Evolutionary conservation across 257 asterid species (phyloP), one percentile per base, ranked within the genome.

Genomic region (Solanum pennellii): DNA sequence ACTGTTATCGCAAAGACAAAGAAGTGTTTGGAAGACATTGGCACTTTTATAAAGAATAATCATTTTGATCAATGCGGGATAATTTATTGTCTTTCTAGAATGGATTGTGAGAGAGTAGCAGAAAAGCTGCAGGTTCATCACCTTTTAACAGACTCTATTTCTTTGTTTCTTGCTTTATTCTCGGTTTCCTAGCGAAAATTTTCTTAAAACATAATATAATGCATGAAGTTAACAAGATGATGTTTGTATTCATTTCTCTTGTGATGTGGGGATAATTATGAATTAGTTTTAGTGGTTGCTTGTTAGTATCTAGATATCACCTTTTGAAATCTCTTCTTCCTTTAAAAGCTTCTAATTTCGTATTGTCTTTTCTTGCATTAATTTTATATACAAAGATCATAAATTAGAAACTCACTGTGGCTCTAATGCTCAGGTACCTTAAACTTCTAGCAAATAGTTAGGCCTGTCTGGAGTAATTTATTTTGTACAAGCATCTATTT

Each of bases 31-130:
- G 98, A 97, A 85, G 99, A 95, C 87, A 95, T 97, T 85, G 94
- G 92, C 89, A 91, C 72, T 87, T 97, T 96, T 91, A 96, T 97
- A 91, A 92, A 69, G 88, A 93, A 91, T 83, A 94, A 92, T 90
- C 98, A 97, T 94, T 93, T 89, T 27, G 99, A 95, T 91, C 98
- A 96, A 91, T 94, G 99, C 68, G 99, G 99, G 87, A 97, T 97
- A 89, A 91, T 97, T 73, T 97, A 97, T 88, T 97, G 99, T 89
- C 95, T 97, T 87, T 97, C 99, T 29, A 95, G 98, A 93, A 95
- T 92, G 97, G 99, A 96, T 89, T 96, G 99, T 82, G 99, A 97
- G 91, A 97, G 93, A 88, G 98, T 96, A 74, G 96, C 99, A 18
- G 98, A 94, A 87, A 97, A 91, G 91, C 89, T 97, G 76, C 95